These are phyloP conservation scores for Mychonastes homosphaera DNA, from an alignment of 139 green algal species.

Conservation along the genomic window DNA sequence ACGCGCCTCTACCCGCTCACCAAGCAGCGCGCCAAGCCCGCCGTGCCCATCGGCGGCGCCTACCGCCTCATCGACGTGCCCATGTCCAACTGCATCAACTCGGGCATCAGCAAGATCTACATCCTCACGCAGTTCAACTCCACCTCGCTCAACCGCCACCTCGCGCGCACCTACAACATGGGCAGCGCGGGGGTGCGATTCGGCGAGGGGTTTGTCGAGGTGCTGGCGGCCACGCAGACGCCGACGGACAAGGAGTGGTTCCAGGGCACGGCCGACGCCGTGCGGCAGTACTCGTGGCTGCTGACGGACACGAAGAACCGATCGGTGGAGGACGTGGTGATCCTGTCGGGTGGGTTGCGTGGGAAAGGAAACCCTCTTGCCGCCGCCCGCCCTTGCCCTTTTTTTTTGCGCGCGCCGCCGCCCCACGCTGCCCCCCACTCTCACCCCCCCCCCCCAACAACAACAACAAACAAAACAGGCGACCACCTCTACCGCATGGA, in stretches of 20 bases:
- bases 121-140: constrained; percentile 95
- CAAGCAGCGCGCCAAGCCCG: constrained; percentile 84
- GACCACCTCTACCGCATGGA: constrained; percentile 94
- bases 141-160: constrained; percentile 94
- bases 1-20: constrained; percentile 87
- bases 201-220: constrained; percentile 87
- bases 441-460: not conserved
- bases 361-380: not conserved
- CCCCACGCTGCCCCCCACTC: not conserved
- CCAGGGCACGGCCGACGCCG: constrained; percentile 94
- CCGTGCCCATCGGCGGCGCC: constrained; percentile 93
- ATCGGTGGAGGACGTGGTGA: constrained; percentile 90
- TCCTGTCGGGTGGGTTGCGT: constrained; percentile 67
- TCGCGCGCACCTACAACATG: constrained; percentile 95
- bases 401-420: not conserved
- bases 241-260: constrained; percentile 63
- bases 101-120: constrained; percentile 97
- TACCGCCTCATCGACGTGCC: constrained; percentile 99
- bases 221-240: constrained; percentile 84
- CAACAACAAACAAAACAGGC: no score
- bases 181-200: constrained; percentile 71
- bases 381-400: not conserved
- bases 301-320: constrained; percentile 87
- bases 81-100: constrained; percentile 99
- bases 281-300: constrained; percentile 95